phyloP scores from a whole-genome alignment of 2,329 filamentous ascomycete genomes.

The Pseudogymnoascus sp. region DNA sequence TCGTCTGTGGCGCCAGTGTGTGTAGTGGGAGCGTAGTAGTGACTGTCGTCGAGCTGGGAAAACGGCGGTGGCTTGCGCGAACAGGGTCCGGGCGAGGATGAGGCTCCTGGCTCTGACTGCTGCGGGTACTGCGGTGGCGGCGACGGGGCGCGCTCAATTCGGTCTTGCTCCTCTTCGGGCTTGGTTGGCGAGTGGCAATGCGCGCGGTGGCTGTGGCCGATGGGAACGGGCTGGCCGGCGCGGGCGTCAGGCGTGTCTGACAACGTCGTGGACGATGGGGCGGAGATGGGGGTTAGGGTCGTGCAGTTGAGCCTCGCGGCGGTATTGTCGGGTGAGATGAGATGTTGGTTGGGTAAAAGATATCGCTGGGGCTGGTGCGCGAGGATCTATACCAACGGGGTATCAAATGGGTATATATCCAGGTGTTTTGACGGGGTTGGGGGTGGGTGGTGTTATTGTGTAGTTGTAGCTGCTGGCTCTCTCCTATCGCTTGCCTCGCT shows the following conservation, averaged over 20 bases:
- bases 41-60: slow-evolving; percentile 24
- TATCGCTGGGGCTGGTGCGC: neutral
- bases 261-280: slow-evolving; percentile 36
- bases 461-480: neutral
- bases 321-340: neutral
- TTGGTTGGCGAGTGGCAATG: slow-evolving; percentile 12
- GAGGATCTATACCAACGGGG: neutral
- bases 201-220: slow-evolving; percentile 15
- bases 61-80: slow-evolving; percentile 32
- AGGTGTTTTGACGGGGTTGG: neutral
- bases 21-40: slow-evolving; percentile 51
- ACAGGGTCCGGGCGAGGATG: slow-evolving; percentile 35
- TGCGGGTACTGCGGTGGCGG: slow-evolving; percentile 46
- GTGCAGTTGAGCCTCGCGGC: neutral
- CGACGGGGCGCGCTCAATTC: slow-evolving; percentile 36
- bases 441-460: slow-evolving; percentile 8
- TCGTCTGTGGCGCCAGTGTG: slow-evolving; percentile 30
- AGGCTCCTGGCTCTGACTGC: slow-evolving; percentile 39
- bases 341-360: neutral
- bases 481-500: slow-evolving; percentile 9
- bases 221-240: slow-evolving; percentile 34
- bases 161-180: slow-evolving; percentile 25
- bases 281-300: neutral
- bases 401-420: slow-evolving; percentile 7
- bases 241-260: slow-evolving; percentile 37